Conservation (phyloP, 148 eudicot species). For the Rhododendron griersonianum region DNA sequence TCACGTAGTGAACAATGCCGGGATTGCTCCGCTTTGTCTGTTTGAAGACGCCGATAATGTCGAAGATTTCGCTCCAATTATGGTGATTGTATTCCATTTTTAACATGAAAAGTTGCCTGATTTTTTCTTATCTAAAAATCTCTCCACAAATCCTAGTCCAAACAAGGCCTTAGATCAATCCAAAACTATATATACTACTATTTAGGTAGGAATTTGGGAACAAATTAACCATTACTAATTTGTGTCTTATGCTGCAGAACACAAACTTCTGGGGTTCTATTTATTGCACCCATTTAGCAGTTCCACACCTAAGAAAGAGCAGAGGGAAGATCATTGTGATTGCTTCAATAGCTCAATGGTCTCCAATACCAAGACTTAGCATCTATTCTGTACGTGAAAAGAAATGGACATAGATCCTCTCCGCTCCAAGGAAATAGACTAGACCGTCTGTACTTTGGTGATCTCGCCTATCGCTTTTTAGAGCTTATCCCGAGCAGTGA, state of each 20-base stretch:
- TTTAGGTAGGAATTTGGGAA: not conserved
- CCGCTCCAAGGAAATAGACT: too few relatives aligned
- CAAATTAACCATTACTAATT: not conserved
- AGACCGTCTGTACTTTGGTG: too few relatives aligned
- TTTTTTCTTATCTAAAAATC: too few relatives aligned
- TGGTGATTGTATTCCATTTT: conserved; percentile 25
- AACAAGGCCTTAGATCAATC: not conserved
- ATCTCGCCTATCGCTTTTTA: too few relatives aligned
- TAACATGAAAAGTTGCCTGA: too few relatives aligned
- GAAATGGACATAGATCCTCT: too few relatives aligned
- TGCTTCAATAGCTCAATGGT: conserved; percentile 43
- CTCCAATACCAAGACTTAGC: conserved; percentile 39
- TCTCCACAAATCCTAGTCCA: too few relatives aligned
- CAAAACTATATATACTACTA: not conserved
- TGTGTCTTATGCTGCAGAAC: conserved; percentile 28
- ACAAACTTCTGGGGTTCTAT: conserved; percentile 60
- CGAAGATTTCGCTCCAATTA: conserved; percentile 25
- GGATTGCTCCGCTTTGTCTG: conserved; percentile 32
- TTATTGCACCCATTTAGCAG: conserved; percentile 30
- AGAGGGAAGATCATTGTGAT: conserved; percentile 32
- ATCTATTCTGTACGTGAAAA: conserved; percentile 14
- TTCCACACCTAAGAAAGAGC: too few relatives aligned
- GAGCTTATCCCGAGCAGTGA: too few relatives aligned
- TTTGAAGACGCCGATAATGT: conserved; percentile 43
- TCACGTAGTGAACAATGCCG: conserved; percentile 66